These are phyloP conservation scores for Candida stauntonica DNA, from an alignment of 805 yeast genomes.

Conservation along the genomic window DNA sequence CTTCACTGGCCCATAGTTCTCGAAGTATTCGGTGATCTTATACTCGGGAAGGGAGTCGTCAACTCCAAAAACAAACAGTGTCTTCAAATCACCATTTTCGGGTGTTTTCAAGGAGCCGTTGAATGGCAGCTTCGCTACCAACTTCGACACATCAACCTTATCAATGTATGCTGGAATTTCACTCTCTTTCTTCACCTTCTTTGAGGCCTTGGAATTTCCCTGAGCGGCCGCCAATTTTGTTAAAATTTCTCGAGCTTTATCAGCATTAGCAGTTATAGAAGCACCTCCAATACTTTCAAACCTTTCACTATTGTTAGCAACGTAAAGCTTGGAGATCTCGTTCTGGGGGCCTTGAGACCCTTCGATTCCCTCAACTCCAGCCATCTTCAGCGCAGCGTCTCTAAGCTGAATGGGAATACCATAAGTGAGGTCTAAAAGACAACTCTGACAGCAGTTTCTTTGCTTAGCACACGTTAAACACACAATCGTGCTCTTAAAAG, in stretches of 20 bases:
- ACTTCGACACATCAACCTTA: conserved; percentile 43
- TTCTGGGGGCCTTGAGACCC: conserved; percentile 41
- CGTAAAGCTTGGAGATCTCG: conserved; percentile 50
- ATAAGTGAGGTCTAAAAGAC: conserved; percentile 77
- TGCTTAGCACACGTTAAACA: conserved; percentile 78
- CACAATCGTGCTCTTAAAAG: conserved; percentile 58
- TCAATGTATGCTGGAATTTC: conserved; percentile 18
- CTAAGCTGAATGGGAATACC: conserved; percentile 76
- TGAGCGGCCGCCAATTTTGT: conserved; percentile 34
- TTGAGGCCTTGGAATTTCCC: conserved; percentile 13
- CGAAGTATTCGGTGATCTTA: conserved; percentile 47
- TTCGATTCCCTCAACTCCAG: conserved; percentile 41
- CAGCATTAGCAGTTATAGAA: conserved; percentile 28
- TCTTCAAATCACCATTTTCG: conserved; percentile 37
- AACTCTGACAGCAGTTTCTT: conserved; percentile 81
- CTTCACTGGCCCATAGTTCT: conserved; percentile 42
- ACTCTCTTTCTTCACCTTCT: conserved; percentile 7
- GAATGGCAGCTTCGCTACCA: conserved; percentile 62
- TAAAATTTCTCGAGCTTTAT: conserved; percentile 50
- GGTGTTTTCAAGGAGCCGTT: conserved; percentile 50
- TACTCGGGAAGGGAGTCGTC: conserved; percentile 64
- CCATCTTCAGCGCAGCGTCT: conserved; percentile 75
- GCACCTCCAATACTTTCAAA: conserved; percentile 35
- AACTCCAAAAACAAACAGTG: conserved; percentile 75
- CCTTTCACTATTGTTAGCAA: conserved; percentile 45